These are phyloP conservation scores for Aspergillus sp. DNA, from an alignment of 2,329 filamentous ascomycete species.

Conservation along the genomic window DNA sequence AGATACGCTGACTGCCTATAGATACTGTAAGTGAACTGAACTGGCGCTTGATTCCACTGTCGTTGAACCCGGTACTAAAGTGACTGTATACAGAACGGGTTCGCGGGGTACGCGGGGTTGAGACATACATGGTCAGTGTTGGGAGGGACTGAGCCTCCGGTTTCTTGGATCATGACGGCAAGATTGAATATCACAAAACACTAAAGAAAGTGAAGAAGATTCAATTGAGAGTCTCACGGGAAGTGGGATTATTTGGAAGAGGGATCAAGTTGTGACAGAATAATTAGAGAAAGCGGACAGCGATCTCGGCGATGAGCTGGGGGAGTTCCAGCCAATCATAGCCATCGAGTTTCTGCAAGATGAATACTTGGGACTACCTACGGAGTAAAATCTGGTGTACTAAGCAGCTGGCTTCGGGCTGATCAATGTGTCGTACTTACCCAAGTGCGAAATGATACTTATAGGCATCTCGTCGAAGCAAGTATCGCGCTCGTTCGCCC, in stretches of 20 bases:
- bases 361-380: background rate
- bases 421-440: background rate
- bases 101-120: constrained; percentile 31
- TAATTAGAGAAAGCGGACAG: constrained; percentile 6
- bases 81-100: background rate
- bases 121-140: constrained; percentile 76
- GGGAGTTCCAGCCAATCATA: constrained; percentile 14
- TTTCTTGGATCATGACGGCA: constrained; percentile 40
- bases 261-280: background rate
- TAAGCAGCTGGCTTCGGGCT: background rate
- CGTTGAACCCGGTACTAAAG: background rate
- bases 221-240: background rate
- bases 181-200: constrained; percentile 4
- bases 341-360: background rate
- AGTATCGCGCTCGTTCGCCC: background rate
- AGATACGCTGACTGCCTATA: constrained; percentile 93
- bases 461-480: background rate
- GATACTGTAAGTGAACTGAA: constrained; percentile 13
- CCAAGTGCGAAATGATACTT: background rate
- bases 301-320: constrained; percentile 25
- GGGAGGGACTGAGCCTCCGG: constrained; percentile 75
- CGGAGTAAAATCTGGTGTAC: background rate
- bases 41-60: background rate
- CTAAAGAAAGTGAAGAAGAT: background rate
- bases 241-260: constrained; percentile 2